These are phyloP conservation scores for Dujonia santamariae DNA, from an alignment of 1,139 yeast genomes.

Conservation along the genomic window DNA sequence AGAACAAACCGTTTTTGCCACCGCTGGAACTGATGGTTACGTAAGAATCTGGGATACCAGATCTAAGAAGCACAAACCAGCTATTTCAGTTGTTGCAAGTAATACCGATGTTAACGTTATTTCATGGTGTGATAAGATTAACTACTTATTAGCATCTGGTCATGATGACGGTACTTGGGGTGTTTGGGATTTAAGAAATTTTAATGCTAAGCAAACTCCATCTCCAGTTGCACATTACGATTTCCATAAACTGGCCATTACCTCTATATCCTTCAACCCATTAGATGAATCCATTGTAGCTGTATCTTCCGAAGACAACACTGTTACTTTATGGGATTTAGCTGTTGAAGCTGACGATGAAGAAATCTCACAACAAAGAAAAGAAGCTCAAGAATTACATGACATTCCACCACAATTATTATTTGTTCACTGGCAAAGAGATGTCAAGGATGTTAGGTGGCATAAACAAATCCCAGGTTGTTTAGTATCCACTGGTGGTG, in stretches of 20 bases:
- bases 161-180: conserved; percentile 98
- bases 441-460: conserved; percentile 98
- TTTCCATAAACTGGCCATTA: conserved; percentile 91
- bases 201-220: conserved; percentile 56
- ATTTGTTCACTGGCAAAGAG: conserved; percentile 97
- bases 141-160: conserved; percentile 88
- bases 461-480: conserved; percentile 96
- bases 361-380: conserved; percentile 76
- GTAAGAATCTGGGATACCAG: conserved; percentile 97
- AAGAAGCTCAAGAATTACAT: conserved; percentile 71
- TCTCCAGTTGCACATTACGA: conserved; percentile 88
- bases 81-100: conserved; percentile 82
- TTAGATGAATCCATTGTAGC: conserved; percentile 93
- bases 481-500: conserved; percentile 91
- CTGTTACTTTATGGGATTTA: conserved; percentile 95
- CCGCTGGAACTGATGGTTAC: conserved; percentile 89
- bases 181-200: conserved; percentile 94
- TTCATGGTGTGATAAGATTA: conserved; percentile 90
- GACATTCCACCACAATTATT: conserved; percentile 94
- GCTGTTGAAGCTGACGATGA: conserved; percentile 98
- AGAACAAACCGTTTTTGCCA: conserved; percentile 89
- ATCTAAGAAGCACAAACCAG: conserved; percentile 88
- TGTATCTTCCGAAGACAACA: conserved; percentile 93
- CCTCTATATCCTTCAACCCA: conserved; percentile 93
- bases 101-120: conserved; percentile 87